Base-by-base conservation (phyloP, 148 eudicot genomes). In the Pouteria glomerata region DNA sequence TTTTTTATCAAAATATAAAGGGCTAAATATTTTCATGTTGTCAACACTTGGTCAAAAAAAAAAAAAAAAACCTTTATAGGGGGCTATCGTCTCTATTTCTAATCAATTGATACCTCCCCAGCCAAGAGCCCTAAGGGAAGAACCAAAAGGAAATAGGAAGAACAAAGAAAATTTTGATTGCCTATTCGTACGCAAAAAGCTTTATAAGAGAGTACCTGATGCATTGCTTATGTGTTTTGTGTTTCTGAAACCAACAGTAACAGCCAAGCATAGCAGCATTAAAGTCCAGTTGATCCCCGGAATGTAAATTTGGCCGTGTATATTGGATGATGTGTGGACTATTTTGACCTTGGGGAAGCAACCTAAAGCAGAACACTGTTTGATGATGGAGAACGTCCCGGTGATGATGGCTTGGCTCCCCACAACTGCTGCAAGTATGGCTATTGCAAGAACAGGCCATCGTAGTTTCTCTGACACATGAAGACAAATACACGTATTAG, bases 401-500 rank as follows among this genome's bases (percentile, higher is more conserved):
- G 93, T 88, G 52, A 88, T 88, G 29, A 88, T 83, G 44, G 93
- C 89, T 75, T 88, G 93, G 85, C 93, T 88, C 68, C 93, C 90
- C 41, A 88, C 93, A 44, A 88, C 86, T 31, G 93, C 90, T 39
- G 93, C 93, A 42, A 88, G 86, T 68, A 86, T 81, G 7, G 93
- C 93, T 61, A 88, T 86, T 47, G 65, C 93, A 30, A 86, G 75
- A 63, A 88, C 88, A 6, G 93, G 93, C 90, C 86, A 86, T 48
- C 93, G 77, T 68, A 88, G 24, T 75, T 70, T 73, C 75, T 88
- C 93, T 86, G 85, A n/a, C 60, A 68, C 24, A 33, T 23, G 2
- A 75, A 67, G 34, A 14, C 41, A 6, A 44, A 39, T 4, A 48
- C 26, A 18, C 6, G 26, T 12, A 44, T 44, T 26, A 65, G 69